phyloP scores from a whole-genome alignment of 176 grass and related monocot genomes.

The Aegilops speltoides region DNA sequence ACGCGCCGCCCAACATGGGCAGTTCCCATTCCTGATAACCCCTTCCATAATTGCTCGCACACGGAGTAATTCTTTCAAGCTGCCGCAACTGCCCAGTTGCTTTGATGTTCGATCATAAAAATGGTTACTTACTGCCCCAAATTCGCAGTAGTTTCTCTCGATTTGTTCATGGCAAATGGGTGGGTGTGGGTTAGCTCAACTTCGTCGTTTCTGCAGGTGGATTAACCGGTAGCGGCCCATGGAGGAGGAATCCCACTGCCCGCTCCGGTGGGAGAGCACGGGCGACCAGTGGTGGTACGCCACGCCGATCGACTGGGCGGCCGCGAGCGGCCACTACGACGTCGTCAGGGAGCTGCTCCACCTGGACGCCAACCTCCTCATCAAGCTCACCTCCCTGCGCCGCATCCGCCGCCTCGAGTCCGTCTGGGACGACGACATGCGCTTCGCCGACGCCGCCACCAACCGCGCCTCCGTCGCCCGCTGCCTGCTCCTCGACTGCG shows the following conservation, averaged over 20 bases:
- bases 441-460: constrained; percentile 45
- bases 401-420: constrained; percentile 88
- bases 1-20: not conserved
- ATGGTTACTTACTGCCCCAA: not conserved
- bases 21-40: not conserved
- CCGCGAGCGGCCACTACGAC: constrained; percentile 85
- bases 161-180: not conserved
- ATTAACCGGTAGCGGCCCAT: not conserved
- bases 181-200: not conserved
- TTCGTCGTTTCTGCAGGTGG: not conserved
- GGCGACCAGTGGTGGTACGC: constrained; percentile 99
- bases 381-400: constrained; percentile 90
- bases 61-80: not conserved
- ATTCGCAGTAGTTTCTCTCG: not conserved
- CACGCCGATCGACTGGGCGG: constrained; percentile 86
- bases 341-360: constrained; percentile 86
- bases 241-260: constrained; percentile 47
- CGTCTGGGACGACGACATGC: constrained; percentile 84
- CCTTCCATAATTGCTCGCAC: not conserved
- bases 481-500: constrained; percentile 62
- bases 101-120: not conserved
- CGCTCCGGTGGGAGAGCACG: constrained; percentile 93
- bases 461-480: constrained; percentile 70
- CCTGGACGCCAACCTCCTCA: constrained; percentile 86
- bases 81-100: not conserved